Evolutionary conservation across 2,329 filamentous ascomycete genomes (phyloP), one percentile per base, ranked within the genome.

Genomic region (Paecilomyces sp.): DNA sequence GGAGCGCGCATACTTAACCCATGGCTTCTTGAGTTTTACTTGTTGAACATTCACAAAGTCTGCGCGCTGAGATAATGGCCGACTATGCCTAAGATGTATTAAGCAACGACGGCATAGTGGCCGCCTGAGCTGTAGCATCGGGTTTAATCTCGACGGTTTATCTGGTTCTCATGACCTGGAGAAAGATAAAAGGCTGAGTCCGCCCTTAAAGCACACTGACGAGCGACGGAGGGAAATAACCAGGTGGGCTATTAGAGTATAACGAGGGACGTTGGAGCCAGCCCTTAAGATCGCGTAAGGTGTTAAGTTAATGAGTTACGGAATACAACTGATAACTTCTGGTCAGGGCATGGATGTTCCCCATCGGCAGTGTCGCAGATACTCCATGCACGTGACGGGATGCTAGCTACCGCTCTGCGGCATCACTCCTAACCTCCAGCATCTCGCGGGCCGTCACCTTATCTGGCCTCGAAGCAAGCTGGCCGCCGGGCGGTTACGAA

Each of bases 81-180:
- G 64, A 58, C 59, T 64, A 53, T 64, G 61, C 51, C 64, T 65
- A 58, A 70, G 65, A 51, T 63, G 62, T 36, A 22, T 22, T 22
- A 65, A 57, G 64, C 63, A 67, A 63, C 64, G 56, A 59, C 62
- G 65, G 64, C 66, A 67, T 59, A 71, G 61, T 41, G 70, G 55
- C 52, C 65, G 69, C 58, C 68, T 70, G 64, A 70, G 60, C 61
- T 63, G 67, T 64, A 71, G 67, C 72, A 75, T 75, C 71, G 68
- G 66, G 63, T 53, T 28, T 28, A 6, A 59, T 18, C 41, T 47
- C 41, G 59, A 63, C 41, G 56, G 61, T 64, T 62, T 60, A 55
- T 57, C 60, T 59, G 33, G 51, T 30, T 56, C 41, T 18, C 55
- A 56, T 57, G 59, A 56, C 60, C 25, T 61, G 31, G 22, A 57